A percentile compares a stretch with the other conserved stretches of the same genome.
phyloP scores from a whole-genome alignment of 192 early-diverging fungal species.

The Coemansia sp. region DNA sequence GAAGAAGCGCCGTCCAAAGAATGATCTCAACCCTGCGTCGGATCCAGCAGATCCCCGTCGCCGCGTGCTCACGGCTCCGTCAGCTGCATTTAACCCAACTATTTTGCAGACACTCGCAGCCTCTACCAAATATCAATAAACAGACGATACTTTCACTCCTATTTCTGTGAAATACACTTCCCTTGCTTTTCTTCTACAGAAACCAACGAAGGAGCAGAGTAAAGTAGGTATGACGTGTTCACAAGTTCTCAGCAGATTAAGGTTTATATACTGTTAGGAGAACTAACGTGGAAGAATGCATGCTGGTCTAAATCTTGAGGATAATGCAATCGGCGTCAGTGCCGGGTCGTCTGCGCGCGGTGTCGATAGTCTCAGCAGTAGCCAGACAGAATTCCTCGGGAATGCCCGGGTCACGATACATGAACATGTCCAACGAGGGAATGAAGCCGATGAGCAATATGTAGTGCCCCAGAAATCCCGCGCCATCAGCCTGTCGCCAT shows the following conservation, averaged over 20 bases:
- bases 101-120: background rate
- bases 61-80: background rate
- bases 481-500: constrained; percentile 16
- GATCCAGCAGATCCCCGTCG: background rate
- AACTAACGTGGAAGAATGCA: no score
- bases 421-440: constrained; percentile 71
- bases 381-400: constrained; percentile 71
- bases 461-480: constrained; percentile 79
- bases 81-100: constrained; percentile 7
- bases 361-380: constrained; percentile 61
- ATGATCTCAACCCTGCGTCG: background rate
- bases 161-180: no score
- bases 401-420: constrained; percentile 83
- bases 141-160: no score
- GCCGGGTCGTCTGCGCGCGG: constrained; percentile 65
- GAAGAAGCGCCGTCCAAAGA: background rate
- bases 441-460: constrained; percentile 86
- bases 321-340: constrained; percentile 81
- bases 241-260: no score
- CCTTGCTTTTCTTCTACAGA: no score
- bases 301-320: constrained; percentile 31
- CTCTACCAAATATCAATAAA: background rate
- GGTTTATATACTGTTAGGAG: no score
- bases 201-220: no score
- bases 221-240: no score